These are phyloP conservation scores for Suillus fuscotomentosus DNA, from an alignment of 768 basidiomycete genomes.

Conservation along the genomic window DNA sequence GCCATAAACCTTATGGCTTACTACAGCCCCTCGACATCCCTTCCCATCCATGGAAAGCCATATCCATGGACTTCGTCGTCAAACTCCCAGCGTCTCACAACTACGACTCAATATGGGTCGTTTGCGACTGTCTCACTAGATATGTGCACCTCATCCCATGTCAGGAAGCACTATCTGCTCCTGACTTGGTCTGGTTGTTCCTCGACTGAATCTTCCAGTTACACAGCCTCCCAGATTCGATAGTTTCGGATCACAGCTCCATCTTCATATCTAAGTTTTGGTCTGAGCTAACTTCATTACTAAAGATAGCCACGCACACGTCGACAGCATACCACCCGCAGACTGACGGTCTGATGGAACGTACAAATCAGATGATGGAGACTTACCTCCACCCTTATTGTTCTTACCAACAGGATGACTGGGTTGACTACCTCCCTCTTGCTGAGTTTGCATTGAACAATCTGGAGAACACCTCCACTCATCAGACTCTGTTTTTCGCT, in stretches of 20 bases:
- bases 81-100: slow-evolving; percentile 23
- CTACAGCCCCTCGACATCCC: slow-evolving; percentile 37
- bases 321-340: slow-evolving; percentile 46
- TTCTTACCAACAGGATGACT: slow-evolving; percentile 42
- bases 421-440: slow-evolving; percentile 13
- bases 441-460: no score
- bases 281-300: slow-evolving; percentile 13
- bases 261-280: slow-evolving; percentile 28
- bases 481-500: no score
- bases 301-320: slow-evolving; percentile 12
- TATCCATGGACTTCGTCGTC: slow-evolving; percentile 43
- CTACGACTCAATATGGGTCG: slow-evolving; percentile 32
- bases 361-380: slow-evolving; percentile 37
- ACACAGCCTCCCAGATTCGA: slow-evolving; percentile 18
- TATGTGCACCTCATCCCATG: slow-evolving; percentile 13
- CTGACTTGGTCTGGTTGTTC: slow-evolving; percentile 11
- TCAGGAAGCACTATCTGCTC: slow-evolving; percentile 1
- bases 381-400: slow-evolving; percentile 35
- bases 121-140: slow-evolving; percentile 6
- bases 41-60: slow-evolving; percentile 33
- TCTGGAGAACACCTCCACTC: no score
- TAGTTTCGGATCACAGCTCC: slow-evolving; percentile 22
- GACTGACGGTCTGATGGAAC: slow-evolving; percentile 39
- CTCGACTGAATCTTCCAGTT: slow-evolving; percentile 13
- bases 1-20: slow-evolving; percentile 14